These are phyloP conservation scores for Amniculicola lignicola DNA, from an alignment of 495 filamentous ascomycete genomes.

Conservation along the genomic window DNA sequence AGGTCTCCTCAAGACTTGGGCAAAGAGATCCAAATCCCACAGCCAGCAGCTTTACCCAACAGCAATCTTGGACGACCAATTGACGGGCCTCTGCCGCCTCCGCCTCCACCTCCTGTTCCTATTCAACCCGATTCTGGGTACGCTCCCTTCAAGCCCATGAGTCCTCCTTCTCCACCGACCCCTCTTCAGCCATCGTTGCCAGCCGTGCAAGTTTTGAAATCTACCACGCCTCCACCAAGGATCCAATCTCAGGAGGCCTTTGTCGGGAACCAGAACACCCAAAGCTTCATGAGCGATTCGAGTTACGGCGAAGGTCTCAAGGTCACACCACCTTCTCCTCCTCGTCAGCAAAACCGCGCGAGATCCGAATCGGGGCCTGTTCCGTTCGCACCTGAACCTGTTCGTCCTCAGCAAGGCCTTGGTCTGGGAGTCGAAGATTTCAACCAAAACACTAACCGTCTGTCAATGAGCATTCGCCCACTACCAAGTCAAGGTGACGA, in stretches of 20 bases:
- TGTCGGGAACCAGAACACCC: constrained; percentile 24
- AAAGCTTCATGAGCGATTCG: constrained; percentile 47
- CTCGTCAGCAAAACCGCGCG: background rate
- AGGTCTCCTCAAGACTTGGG: constrained; percentile 8
- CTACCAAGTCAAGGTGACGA: constrained; percentile 87
- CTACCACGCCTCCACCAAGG: constrained; percentile 32
- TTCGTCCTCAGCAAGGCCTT: constrained; percentile 33
- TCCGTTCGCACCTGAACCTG: constrained; percentile 13
- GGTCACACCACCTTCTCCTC: constrained; percentile 48
- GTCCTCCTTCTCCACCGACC: constrained; percentile 7
- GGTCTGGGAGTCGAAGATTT: constrained; percentile 56
- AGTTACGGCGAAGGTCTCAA: constrained; percentile 62
- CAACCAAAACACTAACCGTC: constrained; percentile 59
- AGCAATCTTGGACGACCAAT: constrained; percentile 13
- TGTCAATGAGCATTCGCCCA: constrained; percentile 89
- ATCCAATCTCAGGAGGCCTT: constrained; percentile 41
- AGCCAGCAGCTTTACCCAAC: constrained; percentile 8
- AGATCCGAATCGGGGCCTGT: background rate
- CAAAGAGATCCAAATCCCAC: constrained; percentile 22
- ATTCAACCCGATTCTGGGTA: constrained; percentile 32
- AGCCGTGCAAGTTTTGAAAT: constrained; percentile 24
- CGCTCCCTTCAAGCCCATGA: constrained; percentile 9
- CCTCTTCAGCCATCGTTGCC: background rate
- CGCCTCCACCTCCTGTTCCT: constrained; percentile 10
- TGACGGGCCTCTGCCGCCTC: constrained; percentile 14